Evolutionary conservation across 306 rosid genomes (phyloP).

Genomic region (Inga leiocalycina): DNA sequence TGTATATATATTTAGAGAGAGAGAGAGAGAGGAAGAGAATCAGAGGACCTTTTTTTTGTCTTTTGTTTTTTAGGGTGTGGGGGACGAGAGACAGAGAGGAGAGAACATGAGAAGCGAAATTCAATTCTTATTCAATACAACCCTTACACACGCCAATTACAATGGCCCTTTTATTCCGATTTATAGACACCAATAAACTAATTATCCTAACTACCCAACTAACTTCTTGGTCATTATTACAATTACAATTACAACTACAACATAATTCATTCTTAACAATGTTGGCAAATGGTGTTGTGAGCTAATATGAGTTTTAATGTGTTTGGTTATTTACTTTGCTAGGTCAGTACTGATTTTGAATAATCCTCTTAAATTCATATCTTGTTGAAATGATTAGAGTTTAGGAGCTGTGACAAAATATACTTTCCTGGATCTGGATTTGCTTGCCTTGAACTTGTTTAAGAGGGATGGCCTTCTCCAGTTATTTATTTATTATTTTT

Average conservation of each 20-base stretch:
- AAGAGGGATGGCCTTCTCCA: constrained; percentile 3
- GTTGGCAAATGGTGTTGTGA: constrained; percentile 23
- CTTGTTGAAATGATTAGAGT: constrained; percentile 11
- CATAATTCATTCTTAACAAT: background rate
- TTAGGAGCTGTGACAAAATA: background rate
- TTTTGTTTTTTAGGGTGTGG: too few species aligned
- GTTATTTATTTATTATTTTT: background rate
- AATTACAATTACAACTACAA: background rate
- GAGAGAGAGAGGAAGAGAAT: too few species aligned
- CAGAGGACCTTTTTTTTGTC: too few species aligned
- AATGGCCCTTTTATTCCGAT: background rate
- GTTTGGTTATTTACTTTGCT: constrained; percentile 3
- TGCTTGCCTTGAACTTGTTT: background rate
- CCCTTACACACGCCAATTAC: background rate
- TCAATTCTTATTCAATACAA: too few species aligned
- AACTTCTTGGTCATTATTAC: background rate
- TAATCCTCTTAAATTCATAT: background rate
- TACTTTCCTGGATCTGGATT: background rate
- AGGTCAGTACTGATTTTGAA: background rate
- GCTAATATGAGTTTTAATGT: constrained; percentile 9
- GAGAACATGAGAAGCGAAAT: too few species aligned
- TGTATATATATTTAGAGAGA: too few species aligned
- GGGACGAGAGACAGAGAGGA: too few species aligned
- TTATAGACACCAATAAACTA: too few species aligned
- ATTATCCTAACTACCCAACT: background rate